Base-by-base conservation (phyloP, 164 flowering plant species). In the Sextonia rubra region DNA sequence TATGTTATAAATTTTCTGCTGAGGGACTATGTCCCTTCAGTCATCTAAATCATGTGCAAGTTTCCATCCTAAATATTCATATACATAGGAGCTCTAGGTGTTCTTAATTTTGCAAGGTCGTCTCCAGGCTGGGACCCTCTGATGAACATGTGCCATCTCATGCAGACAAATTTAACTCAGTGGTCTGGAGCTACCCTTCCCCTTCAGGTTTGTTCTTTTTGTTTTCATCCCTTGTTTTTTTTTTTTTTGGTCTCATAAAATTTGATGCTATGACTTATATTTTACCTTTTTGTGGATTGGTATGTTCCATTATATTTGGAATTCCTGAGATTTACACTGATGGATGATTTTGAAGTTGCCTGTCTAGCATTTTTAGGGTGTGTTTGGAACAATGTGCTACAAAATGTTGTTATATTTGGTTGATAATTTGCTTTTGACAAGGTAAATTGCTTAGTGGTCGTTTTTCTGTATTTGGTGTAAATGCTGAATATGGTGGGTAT, bases 111-210 rank as follows among this genome's bases (percentile, higher is more conserved):
- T 67, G 22, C 62, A 62, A 69, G 77, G 81, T 47, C 69, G 72
- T 74, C 78, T 76, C 80, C 82, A 82, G 80, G 82, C 73, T 73
- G 75, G 71, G 77, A 60, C 73, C 79, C 73, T 79, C 74, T 81
- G 79, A 78, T 77, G 83, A 80, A 70, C 82, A 73, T 70, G 65
- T 76, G 71, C 71, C 30, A 71, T 70, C 69, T 73, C 70, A 70
- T 88, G 90, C 94, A 95, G 99, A 86, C 98, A 77, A 96, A 92
- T 83, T 87, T 96, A 55, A 91, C 97, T 32, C 98, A 90, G 83
- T 96, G 99, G 99, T 93, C 99, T 71, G 99, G 99, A 78, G 92
- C 99, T 77, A 90, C 87, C 83, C 85, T 93, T 69, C 98, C 99
- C 77, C 97, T 96, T 81, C 99, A 91, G 99, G 99, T 94, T 66